Evolutionary conservation across 805 yeast genomes (phyloP).

Genomic region (Candida ipomoeae): DNA sequence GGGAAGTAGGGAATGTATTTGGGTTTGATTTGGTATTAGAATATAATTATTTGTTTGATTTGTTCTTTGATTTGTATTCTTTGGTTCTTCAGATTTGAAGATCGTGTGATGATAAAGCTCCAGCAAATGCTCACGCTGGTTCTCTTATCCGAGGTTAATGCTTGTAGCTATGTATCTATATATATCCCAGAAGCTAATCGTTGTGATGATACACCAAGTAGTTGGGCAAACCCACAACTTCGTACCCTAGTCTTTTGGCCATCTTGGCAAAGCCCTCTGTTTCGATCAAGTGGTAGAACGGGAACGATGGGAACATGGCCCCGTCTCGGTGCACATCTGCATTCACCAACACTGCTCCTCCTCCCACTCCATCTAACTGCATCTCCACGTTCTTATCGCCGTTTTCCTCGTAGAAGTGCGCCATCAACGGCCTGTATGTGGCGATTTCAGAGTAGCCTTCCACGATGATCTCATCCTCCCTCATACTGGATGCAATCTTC

Average conservation of each 20-base stretch:
- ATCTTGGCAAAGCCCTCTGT: constrained; percentile 98
- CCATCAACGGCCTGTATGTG: constrained; percentile 94
- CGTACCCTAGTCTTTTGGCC: constrained; percentile 93
- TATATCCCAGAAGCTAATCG: constrained; percentile 41
- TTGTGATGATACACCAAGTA: constrained; percentile 89
- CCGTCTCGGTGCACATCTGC: constrained; percentile 99
- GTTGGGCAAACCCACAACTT: constrained; percentile 89
- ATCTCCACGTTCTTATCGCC: constrained; percentile 66
- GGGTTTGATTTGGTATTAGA: too few species aligned
- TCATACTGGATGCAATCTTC: constrained; percentile 64
- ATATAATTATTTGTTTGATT: too few species aligned
- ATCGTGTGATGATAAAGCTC: too few species aligned
- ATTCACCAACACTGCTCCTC: constrained; percentile 92
- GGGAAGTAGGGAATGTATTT: too few species aligned
- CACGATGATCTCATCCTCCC: constrained; percentile 86
- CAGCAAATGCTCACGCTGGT: neutral
- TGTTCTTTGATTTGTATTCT: too few species aligned
- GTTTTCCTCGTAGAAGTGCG: constrained; percentile 66
- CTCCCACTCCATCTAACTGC: constrained; percentile 96
- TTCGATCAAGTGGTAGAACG: constrained; percentile 94
- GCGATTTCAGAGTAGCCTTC: constrained; percentile 95
- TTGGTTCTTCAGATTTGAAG: too few species aligned
- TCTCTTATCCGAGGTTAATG: neutral
- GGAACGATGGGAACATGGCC: constrained; percentile 98
- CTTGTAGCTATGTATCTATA: neutral